Evolutionary conservation across 2,329 filamentous ascomycete genomes (phyloP).

Genomic region (Polychaeton citri): DNA sequence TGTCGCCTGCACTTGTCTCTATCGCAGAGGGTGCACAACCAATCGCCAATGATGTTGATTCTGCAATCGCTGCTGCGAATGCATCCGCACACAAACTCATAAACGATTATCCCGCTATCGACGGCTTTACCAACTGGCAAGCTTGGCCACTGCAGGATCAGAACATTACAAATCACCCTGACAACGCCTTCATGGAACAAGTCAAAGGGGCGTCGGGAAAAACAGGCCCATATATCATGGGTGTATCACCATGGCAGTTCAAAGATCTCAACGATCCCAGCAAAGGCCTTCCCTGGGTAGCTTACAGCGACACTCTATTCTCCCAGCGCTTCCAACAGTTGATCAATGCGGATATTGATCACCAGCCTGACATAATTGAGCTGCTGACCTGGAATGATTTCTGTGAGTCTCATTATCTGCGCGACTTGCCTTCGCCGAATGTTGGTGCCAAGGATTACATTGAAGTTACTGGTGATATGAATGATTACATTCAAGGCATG

Average conservation of each 20-base stretch:
- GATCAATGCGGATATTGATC: constrained; percentile 9
- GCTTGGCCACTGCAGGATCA: constrained; percentile 22
- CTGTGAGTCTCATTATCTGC: constrained; percentile 26
- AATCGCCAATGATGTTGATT: constrained; percentile 9
- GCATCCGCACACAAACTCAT: constrained; percentile 17
- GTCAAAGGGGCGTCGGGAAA: constrained; percentile 17
- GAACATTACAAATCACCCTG: constrained; percentile 19
- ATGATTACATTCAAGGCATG: constrained; percentile 22
- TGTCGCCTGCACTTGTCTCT: constrained; percentile 21
- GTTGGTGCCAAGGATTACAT: constrained; percentile 17
- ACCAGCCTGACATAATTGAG: constrained; percentile 26
- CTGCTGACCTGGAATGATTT: constrained; percentile 28
- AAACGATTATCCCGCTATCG: constrained; percentile 20
- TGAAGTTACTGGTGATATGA: constrained; percentile 18
- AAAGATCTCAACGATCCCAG: constrained; percentile 24
- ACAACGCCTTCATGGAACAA: constrained; percentile 22
- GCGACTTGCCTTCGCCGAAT: constrained; percentile 20
- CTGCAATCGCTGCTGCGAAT: no score
- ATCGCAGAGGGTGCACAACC: constrained; percentile 20
- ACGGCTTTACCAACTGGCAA: constrained; percentile 28
- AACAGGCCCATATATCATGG: constrained; percentile 26
- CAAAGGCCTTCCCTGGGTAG: constrained; percentile 21
- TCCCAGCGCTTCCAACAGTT: constrained; percentile 18
- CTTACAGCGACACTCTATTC: constrained; percentile 26
- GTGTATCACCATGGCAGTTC: constrained; percentile 28